phyloP scores from a whole-genome alignment of 306 rosid species.

The Prinsepia uniflora region DNA sequence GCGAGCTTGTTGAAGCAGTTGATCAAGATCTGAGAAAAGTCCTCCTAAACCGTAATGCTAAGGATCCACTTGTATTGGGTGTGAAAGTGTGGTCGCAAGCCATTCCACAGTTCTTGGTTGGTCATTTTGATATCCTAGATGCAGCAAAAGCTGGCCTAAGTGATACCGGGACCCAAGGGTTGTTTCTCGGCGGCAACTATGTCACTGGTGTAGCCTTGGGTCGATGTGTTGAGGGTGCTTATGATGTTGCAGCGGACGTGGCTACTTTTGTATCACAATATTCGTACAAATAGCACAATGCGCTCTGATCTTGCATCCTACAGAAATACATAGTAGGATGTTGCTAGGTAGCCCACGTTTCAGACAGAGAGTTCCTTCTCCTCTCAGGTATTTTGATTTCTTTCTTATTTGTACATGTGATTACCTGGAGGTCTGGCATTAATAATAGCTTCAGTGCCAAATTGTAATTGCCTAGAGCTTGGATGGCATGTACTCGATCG shows the following conservation, averaged over 20 bases:
- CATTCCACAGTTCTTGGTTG: constrained; percentile 91
- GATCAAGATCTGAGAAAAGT: constrained; percentile 85
- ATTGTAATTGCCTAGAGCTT: not conserved
- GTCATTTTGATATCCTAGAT: constrained; percentile 81
- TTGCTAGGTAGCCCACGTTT: constrained; percentile 22
- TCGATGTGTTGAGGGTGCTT: constrained; percentile 92
- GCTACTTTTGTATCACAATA: constrained; percentile 54
- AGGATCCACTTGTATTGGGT: constrained; percentile 60
- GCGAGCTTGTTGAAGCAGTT: constrained; percentile 74
- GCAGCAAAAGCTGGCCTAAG: constrained; percentile 62
- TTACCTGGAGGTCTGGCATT: constrained; percentile 17
- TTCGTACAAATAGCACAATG: constrained; percentile 43
- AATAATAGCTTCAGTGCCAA: not conserved
- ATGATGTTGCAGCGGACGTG: constrained; percentile 74
- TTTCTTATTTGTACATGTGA: constrained; percentile 13
- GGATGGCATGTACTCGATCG: not conserved
- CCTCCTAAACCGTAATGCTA: constrained; percentile 61
- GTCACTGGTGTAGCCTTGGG: constrained; percentile 95
- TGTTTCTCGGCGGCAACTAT: constrained; percentile 89
- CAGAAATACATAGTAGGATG: not conserved
- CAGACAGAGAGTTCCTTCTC: constrained; percentile 11
- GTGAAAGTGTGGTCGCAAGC: constrained; percentile 93
- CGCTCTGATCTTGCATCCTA: not conserved
- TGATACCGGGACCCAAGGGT: constrained; percentile 58
- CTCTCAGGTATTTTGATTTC: constrained; percentile 12